Evolutionary conservation across 768 basidiomycete species (phyloP), one percentile per base, ranked within the genome.

Genomic region (Leucosporidium creatinivorum): DNA sequence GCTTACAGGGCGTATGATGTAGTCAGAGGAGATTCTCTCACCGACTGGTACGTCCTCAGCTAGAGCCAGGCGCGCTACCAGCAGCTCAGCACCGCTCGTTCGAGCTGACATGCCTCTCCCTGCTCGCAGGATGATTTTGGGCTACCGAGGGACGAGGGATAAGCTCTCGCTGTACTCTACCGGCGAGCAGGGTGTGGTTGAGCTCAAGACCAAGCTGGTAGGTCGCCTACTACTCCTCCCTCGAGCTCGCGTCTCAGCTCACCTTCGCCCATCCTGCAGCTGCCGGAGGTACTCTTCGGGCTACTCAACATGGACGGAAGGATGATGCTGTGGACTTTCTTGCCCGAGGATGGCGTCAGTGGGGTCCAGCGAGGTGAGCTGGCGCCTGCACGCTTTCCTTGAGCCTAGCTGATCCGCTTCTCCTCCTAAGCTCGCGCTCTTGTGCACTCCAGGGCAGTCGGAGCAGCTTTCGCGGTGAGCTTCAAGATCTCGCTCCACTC

Each of bases 291-390:
- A 0, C 57, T 55, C 31, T 62, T 50, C 56, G 70, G 66, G 0
- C 36, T 71, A 1, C 1, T 68, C 17, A 54, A 50, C 19, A 19
- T 54, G 1, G 61, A 68, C 6, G 66, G 44, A 0, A 28, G 49
- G 36, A 1, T 65, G 1, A 12, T 68, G 6, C 26, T 62, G 6
- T 68, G 48, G 50, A 51, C 28, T 13, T 33, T 58, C 17, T 51
- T 68, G 12, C 66, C 70, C 9, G 17, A 62, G 8, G 30, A 58
- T 19, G 21, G 0, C 5, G 50, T 68, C 1, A 36, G 30, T 0
- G 70, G 70, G 1, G 66, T 71, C 28, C 64, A 60, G 31, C 62
- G 69, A 30, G 69, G 69, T 70, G 9, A 23, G 57, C 31, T 25
- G 10, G 26, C 21, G 5, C 15, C n/a, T 6, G 39, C 31, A 21